Evolutionary conservation across 1,139 yeast species (phyloP), one percentile per base, ranked within the genome.

Genomic region (Yamadazyma buinensis): DNA sequence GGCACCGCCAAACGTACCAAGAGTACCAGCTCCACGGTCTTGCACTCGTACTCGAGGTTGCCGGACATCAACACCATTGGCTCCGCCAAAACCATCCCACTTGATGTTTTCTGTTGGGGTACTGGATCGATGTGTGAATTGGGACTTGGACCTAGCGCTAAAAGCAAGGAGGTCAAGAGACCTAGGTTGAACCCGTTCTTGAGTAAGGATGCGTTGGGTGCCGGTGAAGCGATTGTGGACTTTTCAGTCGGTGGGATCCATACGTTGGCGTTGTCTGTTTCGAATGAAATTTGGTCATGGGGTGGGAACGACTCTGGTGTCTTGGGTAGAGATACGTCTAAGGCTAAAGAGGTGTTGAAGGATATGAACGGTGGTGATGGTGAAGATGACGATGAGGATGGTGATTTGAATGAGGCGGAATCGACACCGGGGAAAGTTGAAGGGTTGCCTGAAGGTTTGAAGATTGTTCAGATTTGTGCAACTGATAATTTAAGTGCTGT

Each of bases 161-260:
- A 72, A 43, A 92, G 86, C 26, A 87, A 88, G 44, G 96, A 90
- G 56, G 97, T 92, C 15, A 92, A 90, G 54, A 77, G 99, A 51
- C 99, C 99, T 11, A 75, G 98, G 47, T 66, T 90, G 52, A 92
- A 90, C 48, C 90, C 96, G 2, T 77, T 67, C 41, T 68, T 92
- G 42, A 68, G 77, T 3, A 61, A 63, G 30, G 85, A 81, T 24
- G 28, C 21, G 7, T 33, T 39, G 15, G 29, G 30, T 8, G n/a
- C n/a, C n/a, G 39, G 39, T 17, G 32, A 20, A 8, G 54, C 56
- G 7, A 77, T 90, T 33, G 94, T 87, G 14, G 92, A 86, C 46
- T 67, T 92, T 51, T 88, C 95, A 2, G 95, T 78, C 17, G 98
- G 99, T 29, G 99, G 98, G 33, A 92, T 94, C 82, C 99, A 92